Evolutionary conservation across 2,329 filamentous ascomycete genomes (phyloP).

Genomic region (Cytospora paraplurivora): DNA sequence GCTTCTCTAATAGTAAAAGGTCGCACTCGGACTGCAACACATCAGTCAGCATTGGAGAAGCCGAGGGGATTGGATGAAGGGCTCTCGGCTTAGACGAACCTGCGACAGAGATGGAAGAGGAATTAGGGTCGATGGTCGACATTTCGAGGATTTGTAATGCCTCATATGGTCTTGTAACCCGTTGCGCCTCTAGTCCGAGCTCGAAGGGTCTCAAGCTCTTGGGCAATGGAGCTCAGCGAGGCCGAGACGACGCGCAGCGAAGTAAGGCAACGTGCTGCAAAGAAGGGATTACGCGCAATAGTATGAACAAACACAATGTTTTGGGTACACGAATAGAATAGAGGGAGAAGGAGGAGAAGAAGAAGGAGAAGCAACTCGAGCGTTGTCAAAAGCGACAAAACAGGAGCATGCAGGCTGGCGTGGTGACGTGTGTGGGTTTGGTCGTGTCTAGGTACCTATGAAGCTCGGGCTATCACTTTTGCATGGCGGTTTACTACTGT

Average conservation of each 20-base stretch:
- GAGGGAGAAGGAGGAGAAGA: slow-evolving; percentile 8
- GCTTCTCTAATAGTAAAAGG: slow-evolving; percentile 88
- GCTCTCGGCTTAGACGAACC: slow-evolving; percentile 39
- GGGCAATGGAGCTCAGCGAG: slow-evolving; percentile 2
- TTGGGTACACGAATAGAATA: slow-evolving; percentile 11
- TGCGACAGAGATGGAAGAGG: slow-evolving; percentile 62
- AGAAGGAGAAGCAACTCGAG: neutral
- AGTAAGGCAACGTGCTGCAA: neutral
- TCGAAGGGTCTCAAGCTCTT: slow-evolving; percentile 2
- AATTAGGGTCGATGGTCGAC: slow-evolving; percentile 45
- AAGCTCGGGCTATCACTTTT: neutral
- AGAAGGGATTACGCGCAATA: neutral
- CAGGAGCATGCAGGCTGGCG: neutral
- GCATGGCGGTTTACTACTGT: neutral
- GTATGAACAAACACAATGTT: slow-evolving; percentile 22
- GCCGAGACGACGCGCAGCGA: slow-evolving; percentile 2
- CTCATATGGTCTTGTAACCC: slow-evolving; percentile 22
- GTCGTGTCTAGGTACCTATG: neutral
- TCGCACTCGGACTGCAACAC: slow-evolving; percentile 62
- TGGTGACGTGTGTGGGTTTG: slow-evolving; percentile 1
- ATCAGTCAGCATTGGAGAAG: slow-evolving; percentile 38
- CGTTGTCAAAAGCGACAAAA: slow-evolving; percentile 12
- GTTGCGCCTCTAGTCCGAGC: neutral
- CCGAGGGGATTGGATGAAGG: neutral
- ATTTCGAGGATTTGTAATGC: slow-evolving; percentile 32